Evolutionary conservation across 1,284 basidiomycete species (phyloP).

Genomic region (Mrakiaceae sp.): DNA sequence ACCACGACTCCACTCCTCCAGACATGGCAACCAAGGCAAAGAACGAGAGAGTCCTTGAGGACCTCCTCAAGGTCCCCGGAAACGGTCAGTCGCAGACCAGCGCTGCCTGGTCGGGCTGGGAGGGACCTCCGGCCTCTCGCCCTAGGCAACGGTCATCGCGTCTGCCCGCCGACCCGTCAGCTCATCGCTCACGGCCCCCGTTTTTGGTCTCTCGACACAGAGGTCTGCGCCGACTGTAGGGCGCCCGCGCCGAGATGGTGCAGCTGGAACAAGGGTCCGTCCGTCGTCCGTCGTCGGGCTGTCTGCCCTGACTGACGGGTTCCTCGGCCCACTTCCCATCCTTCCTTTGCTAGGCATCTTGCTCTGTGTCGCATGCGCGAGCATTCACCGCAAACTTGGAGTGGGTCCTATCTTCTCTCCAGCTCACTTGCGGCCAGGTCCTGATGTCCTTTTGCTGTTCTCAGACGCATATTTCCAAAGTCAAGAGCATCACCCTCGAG

Average conservation of each 20-base stretch:
- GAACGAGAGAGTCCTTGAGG: conserved; percentile 54
- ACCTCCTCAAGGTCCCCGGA: conserved; percentile 55
- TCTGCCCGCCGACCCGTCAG: not conserved
- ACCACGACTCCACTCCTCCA: too few relatives aligned
- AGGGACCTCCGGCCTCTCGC: too few relatives aligned
- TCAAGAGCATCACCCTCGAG: conserved; percentile 43
- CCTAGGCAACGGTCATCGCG: not conserved
- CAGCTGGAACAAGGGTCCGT: conserved; percentile 43
- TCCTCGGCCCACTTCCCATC: too few relatives aligned
- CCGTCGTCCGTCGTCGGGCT: too few relatives aligned
- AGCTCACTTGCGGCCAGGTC: not conserved
- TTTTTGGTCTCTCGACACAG: conserved; percentile 26
- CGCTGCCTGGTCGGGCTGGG: too few relatives aligned
- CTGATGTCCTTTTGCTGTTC: not conserved
- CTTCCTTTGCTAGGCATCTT: conserved; percentile 37
- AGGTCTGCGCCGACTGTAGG: conserved; percentile 74
- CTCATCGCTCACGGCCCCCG: not conserved
- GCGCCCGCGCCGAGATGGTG: conserved; percentile 65
- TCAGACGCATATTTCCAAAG: conserved; percentile 55
- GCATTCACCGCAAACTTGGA: conserved; percentile 77
- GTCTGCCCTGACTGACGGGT: too few relatives aligned
- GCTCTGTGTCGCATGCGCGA: conserved; percentile 59
- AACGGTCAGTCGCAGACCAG: conserved; percentile 46
- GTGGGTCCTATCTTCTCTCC: conserved; percentile 32
- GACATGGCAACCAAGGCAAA: conserved; percentile 24